A percentile compares a stretch with the other conserved stretches of the same genome.
Conservation (phyloP, 495 filamentous ascomycete genomes). For the Schizothecium vesticola region DNA sequence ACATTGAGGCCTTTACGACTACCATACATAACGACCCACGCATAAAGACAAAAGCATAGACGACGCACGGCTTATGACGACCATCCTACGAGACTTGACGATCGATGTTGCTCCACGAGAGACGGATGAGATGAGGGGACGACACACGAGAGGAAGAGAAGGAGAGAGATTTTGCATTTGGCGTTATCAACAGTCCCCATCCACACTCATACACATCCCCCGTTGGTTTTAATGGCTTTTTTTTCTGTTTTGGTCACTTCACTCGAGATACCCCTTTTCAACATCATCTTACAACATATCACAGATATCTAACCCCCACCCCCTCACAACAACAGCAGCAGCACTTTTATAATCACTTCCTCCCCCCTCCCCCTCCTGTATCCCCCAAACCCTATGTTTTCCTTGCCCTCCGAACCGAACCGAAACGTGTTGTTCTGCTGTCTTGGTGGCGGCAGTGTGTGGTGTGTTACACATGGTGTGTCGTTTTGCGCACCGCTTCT, state of each 20-base stretch:
- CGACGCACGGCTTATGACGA: background rate
- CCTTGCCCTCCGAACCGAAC: background rate
- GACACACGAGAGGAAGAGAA: background rate
- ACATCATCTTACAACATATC: conserved; percentile 8
- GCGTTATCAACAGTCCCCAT: conserved; percentile 16
- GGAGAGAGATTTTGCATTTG: conserved; percentile 4
- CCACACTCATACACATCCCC: background rate
- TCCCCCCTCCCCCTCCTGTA: background rate
- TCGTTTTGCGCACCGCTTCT: background rate
- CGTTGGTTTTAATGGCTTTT: background rate
- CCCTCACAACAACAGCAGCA: background rate
- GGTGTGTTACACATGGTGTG: background rate
- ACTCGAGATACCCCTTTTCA: conserved; percentile 31
- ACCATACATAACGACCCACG: background rate
- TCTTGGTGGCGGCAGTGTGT: background rate
- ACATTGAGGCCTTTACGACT: background rate
- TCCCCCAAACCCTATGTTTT: background rate
- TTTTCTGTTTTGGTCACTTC: conserved; percentile 26
- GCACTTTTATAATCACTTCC: background rate
- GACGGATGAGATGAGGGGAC: background rate
- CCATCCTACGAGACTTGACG: background rate
- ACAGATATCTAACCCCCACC: background rate
- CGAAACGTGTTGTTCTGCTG: background rate
- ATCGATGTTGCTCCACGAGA: background rate
- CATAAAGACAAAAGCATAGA: background rate